phyloP scores from a whole-genome alignment of 2,329 filamentous ascomycete genomes.

The Aspergillus arachidicola region DNA sequence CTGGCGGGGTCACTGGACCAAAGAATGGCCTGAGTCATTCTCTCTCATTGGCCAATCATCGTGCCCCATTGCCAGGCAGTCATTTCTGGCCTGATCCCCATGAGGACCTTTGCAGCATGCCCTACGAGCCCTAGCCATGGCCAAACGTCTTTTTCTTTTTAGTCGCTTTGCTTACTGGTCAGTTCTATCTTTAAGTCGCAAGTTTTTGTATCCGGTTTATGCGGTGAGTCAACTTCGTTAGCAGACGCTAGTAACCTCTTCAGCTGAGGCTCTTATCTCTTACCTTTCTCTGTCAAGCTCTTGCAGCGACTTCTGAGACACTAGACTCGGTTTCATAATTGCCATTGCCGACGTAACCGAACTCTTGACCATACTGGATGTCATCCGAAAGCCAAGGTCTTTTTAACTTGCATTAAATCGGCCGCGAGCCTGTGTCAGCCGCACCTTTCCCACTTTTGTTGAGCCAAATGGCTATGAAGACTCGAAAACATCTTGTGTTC shows the following conservation, averaged over 20 bases:
- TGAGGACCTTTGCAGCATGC: not conserved
- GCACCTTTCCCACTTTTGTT: not conserved
- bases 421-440: no score
- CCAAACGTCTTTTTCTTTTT: no score
- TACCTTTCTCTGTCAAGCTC: not conserved
- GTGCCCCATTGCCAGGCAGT: slow-evolving; percentile 10
- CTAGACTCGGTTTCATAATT: not conserved
- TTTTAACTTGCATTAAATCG: not conserved
- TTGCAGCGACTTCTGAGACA: not conserved
- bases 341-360: not conserved
- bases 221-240: not conserved
- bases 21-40: slow-evolving; percentile 11
- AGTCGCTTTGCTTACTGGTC: no score
- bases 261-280: not conserved
- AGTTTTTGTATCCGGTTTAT: not conserved
- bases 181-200: no score
- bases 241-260: not conserved
- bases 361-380: not conserved
- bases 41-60: slow-evolving; percentile 12
- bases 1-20: slow-evolving; percentile 8
- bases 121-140: not conserved
- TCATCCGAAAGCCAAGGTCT: not conserved
- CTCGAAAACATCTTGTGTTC: not conserved
- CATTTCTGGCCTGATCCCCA: slow-evolving; percentile 5
- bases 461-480: not conserved